A percentile compares a stretch with the other conserved stretches of the same genome.
These are phyloP conservation scores for Thamnidium elegans DNA, from an alignment of 192 early-diverging fungal genomes.

Conservation along the genomic window DNA sequence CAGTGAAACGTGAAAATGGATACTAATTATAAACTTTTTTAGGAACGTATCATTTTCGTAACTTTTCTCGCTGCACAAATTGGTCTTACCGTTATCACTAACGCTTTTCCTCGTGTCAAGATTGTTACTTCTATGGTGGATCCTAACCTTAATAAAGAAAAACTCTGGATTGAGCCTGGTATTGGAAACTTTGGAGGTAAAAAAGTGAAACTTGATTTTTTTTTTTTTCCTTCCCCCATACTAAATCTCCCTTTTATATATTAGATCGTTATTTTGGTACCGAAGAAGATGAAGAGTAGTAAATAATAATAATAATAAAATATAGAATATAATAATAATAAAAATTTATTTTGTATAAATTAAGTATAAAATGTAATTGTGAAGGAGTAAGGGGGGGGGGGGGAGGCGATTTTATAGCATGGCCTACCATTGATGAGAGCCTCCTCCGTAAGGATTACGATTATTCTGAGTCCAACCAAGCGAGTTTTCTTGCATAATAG, in stretches of 20 bases:
- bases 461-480: constrained; percentile 4
- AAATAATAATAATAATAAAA: neutral
- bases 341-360: neutral
- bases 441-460: neutral
- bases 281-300: constrained; percentile 33
- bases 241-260: neutral
- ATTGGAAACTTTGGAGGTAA: constrained; percentile 84
- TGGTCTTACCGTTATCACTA: constrained; percentile 73
- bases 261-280: constrained; percentile 60
- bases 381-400: neutral
- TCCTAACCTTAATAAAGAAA: constrained; percentile 58
- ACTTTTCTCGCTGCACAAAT: constrained; percentile 76
- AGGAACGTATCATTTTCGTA: constrained; percentile 80
- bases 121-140: constrained; percentile 84
- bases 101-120: constrained; percentile 79
- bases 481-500: constrained; percentile 35
- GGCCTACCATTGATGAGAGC: neutral
- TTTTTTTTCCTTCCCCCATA: neutral
- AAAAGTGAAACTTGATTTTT: neutral
- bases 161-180: constrained; percentile 74
- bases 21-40: neutral
- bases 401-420: neutral
- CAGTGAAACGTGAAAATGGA: neutral
- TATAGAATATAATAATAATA: neutral
- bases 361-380: neutral